phyloP scores from a whole-genome alignment of 192 early-diverging fungal species.

The Chytriomyces hyalinus region DNA sequence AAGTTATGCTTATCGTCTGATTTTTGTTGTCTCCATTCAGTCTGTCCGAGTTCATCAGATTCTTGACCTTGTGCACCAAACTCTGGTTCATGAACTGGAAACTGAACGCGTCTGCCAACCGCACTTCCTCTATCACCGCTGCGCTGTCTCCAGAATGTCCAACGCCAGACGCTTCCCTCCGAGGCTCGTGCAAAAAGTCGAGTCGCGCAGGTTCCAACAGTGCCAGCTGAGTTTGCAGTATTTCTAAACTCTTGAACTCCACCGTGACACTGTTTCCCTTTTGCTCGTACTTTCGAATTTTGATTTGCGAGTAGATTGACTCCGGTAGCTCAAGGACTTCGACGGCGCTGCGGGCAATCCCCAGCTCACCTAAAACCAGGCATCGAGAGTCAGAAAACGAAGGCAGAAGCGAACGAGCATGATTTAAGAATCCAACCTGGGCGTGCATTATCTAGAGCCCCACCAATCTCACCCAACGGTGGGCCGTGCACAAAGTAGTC shows the following conservation, averaged over 20 bases:
- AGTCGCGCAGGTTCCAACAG: slow-evolving; percentile 23
- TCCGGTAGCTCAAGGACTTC: slow-evolving; percentile 27
- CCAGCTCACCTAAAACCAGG: slow-evolving; percentile 21
- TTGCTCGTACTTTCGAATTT: slow-evolving; percentile 33
- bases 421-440: slow-evolving; percentile 18
- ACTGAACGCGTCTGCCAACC: slow-evolving; percentile 15
- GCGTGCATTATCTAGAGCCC: slow-evolving; percentile 34
- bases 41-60: slow-evolving; percentile 26
- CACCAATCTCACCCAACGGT: slow-evolving; percentile 36
- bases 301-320: slow-evolving; percentile 31
- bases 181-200: slow-evolving; percentile 9
- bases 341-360: slow-evolving; percentile 30
- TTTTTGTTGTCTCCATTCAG: neutral
- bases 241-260: slow-evolving; percentile 29
- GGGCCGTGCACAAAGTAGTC: slow-evolving; percentile 41
- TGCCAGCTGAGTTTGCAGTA: slow-evolving; percentile 6
- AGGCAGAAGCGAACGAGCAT: neutral
- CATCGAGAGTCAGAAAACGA: neutral
- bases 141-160: neutral
- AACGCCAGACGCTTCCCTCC: neutral
- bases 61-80: slow-evolving; percentile 36
- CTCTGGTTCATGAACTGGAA: slow-evolving; percentile 41
- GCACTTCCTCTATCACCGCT: neutral
- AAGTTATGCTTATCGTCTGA: no score
- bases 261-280: slow-evolving; percentile 25